These are phyloP conservation scores for Mucor mucedo DNA, from an alignment of 371 early-diverging fungal species.

Conservation along the genomic window DNA sequence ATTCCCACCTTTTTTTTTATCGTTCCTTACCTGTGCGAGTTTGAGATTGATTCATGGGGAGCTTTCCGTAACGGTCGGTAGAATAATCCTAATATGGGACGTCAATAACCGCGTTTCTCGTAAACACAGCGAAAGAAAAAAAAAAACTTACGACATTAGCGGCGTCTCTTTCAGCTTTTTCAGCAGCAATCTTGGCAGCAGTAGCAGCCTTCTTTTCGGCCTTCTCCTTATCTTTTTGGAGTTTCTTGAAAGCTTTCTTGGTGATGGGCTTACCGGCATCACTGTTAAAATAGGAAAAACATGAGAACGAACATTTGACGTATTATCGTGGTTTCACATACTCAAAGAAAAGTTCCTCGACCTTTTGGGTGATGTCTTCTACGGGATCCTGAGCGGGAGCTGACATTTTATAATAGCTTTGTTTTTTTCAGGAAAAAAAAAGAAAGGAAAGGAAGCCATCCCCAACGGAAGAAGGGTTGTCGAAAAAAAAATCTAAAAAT, in stretches of 20 bases:
- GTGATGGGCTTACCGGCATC: conserved; percentile 91
- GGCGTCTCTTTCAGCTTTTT: conserved; percentile 84
- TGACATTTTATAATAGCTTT: conserved; percentile 27
- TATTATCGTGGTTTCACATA: conserved; percentile 22
- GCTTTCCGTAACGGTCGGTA: conserved; percentile 84
- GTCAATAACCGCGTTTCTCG: neutral
- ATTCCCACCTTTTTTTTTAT: neutral
- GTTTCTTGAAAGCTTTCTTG: conserved; percentile 93
- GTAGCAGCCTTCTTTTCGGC: conserved; percentile 80
- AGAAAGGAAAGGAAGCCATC: neutral
- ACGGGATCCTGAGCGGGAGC: conserved; percentile 45
- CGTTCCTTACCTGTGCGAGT: conserved; percentile 62
- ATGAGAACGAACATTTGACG: neutral
- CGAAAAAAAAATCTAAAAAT: no score
- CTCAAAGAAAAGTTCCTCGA: conserved; percentile 65
- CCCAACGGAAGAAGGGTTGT: neutral
- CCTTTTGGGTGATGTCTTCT: conserved; percentile 56
- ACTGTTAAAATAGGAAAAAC: conserved; percentile 32
- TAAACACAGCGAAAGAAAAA: neutral
- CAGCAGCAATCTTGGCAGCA: conserved; percentile 82
- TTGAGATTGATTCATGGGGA: conserved; percentile 88
- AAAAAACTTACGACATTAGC: conserved; percentile 54
- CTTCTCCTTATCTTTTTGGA: conserved; percentile 91
- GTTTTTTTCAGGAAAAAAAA: conserved; percentile 1
- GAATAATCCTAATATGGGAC: conserved; percentile 69